phyloP scores from a whole-genome alignment of 306 rosid species.

The Cucumis hystrix region DNA sequence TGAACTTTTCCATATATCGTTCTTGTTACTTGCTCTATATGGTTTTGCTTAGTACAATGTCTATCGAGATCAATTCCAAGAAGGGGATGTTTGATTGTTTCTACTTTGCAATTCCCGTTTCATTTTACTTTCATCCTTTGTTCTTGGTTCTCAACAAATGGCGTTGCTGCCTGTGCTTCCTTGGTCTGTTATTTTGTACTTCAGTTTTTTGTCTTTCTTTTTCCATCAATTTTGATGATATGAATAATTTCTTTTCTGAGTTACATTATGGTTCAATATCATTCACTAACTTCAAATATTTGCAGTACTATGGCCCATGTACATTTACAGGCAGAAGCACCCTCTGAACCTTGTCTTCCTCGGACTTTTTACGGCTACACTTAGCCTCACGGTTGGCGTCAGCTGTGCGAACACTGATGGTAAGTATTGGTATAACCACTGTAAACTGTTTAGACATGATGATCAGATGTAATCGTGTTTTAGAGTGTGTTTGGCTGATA shows the following conservation, averaged over 20 bases:
- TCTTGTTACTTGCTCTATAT: background rate
- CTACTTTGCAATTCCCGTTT: background rate
- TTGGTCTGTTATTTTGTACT: background rate
- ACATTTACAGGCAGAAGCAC: constrained; percentile 81
- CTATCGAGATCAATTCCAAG: background rate
- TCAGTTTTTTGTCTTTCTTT: background rate
- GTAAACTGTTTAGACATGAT: background rate
- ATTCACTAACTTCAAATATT: constrained; percentile 9
- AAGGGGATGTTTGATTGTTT: background rate
- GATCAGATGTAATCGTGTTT: background rate
- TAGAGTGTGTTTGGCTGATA: no score
- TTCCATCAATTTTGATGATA: constrained; percentile 33
- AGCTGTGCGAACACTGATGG: constrained; percentile 81
- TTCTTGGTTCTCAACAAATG: background rate
- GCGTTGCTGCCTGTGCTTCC: background rate
- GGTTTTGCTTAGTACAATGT: background rate
- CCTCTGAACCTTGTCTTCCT: constrained; percentile 65
- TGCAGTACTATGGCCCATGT: constrained; percentile 77
- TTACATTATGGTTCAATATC: constrained; percentile 41
- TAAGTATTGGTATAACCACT: background rate
- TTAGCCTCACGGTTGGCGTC: constrained; percentile 76
- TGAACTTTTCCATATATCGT: background rate
- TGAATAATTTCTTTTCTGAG: constrained; percentile 43
- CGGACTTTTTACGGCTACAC: constrained; percentile 67
- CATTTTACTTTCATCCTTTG: background rate